Evolutionary conservation across 495 filamentous ascomycete species (phyloP).

Genomic region (Clavariopsis aquatica): DNA sequence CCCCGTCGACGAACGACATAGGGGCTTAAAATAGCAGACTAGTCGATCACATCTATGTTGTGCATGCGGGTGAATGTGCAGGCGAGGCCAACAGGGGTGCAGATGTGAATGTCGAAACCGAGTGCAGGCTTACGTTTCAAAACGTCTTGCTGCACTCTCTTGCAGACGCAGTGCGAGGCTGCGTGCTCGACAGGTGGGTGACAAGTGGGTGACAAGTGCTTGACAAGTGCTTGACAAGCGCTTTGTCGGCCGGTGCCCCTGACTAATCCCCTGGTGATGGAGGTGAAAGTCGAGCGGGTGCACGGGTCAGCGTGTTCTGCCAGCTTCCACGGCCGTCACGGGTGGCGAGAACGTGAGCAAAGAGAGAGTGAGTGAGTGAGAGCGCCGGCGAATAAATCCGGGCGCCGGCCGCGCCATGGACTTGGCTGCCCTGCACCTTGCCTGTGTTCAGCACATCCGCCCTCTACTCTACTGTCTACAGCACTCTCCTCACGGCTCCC

Average conservation of each 20-base stretch:
- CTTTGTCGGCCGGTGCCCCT: constrained; percentile 1
- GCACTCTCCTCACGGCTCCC: background rate
- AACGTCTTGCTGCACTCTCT: constrained; percentile 31
- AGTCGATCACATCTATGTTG: constrained; percentile 7
- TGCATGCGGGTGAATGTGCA: constrained; percentile 18
- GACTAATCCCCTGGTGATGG: constrained; percentile 20
- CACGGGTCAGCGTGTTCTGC: constrained; percentile 17
- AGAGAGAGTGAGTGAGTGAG: no score
- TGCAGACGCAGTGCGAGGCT: constrained; percentile 15
- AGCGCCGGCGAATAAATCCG: constrained; percentile 26
- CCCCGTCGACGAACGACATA: background rate
- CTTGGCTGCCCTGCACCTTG: no score
- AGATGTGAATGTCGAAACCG: background rate
- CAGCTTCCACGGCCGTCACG: constrained; percentile 25
- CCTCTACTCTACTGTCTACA: no score
- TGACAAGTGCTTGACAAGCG: background rate
- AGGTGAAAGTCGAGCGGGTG: background rate
- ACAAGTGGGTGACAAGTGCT: no score
- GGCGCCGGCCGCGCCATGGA: no score
- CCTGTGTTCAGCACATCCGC: no score
- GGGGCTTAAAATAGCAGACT: background rate
- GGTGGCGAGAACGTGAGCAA: background rate
- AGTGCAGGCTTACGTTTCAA: constrained; percentile 30
- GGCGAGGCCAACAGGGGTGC: constrained; percentile 10
- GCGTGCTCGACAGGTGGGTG: no score